Base-by-base conservation (phyloP, 2,329 filamentous ascomycete species). In the Cryoendolithus antarcticus region DNA sequence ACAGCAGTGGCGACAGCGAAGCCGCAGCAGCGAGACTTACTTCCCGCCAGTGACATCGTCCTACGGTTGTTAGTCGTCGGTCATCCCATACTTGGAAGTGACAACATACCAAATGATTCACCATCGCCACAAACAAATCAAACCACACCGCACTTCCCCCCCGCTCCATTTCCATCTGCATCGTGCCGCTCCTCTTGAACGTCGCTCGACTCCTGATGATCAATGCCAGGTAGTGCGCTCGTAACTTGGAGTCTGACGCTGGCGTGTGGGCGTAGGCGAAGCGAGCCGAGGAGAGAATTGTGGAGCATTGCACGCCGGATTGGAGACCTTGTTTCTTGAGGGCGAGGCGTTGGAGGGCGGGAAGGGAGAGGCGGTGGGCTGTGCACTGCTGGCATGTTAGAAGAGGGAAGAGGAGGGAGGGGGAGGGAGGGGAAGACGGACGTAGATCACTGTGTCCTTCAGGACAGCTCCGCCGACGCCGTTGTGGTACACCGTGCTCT, bases 151-250 rank as follows among this genome's bases (percentile, higher is more conserved):
- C 43, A 55, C 82, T 82, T 39, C 85, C 85, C 24, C 88, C 88
- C 45, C 77, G 75, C 60, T 82, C 82, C 86, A 95, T 94, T 66
- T 94, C 86, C 50, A 84, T 75, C 64, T 94, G 88, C 86, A 94
- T 93, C 3, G 86, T 94, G 40, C 86, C 86, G 62, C 86, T 93
- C 40, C 85, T 74, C 70, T 93, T 94, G 65, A 95, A 94, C 2
- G 85, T 93, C 56, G 75, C 74, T 49, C 88, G 76, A 52, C 81
- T 85, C 48, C 86, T 79, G 57, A 94, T 93, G 62, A 94, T 93
- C 56, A 94, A 76, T 11, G 88, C 86, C 30, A 94, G 77, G 53
- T 93, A 95, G 62, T 94, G 86, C 15, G 86, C 86, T 43, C 88
- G 75, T 39, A 94, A 71, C 62, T 88, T 88, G 11, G 83, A 89